Base-by-base conservation (phyloP, 495 filamentous ascomycete species). In the Podospora conica region DNA sequence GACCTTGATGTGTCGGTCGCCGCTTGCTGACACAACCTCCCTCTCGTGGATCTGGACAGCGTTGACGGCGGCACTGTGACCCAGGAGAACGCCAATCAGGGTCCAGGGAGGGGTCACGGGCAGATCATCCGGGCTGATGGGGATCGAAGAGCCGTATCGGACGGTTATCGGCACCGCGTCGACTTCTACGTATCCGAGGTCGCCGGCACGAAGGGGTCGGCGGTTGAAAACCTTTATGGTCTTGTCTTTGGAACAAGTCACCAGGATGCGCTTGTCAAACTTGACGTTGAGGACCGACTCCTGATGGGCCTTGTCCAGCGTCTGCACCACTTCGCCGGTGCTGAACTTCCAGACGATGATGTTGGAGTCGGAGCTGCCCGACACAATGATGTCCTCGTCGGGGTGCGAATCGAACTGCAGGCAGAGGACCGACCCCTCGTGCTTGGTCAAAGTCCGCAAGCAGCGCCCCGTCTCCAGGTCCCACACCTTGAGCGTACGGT, bases 231-330 rank as follows among this genome's bases (percentile, higher is more conserved):
- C 85, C 71, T 96, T 97, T 78, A 99, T 95, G 0, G 90, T 87
- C 71, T 93, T 93, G 76, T 99, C 95, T 73, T 98, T 99, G 61
- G 93, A 97, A 75, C 95, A 97, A 1, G 95, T 99, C 9, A 98
- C 91, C 22, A 99, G 82, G 68, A 92, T 96, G 7, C 90, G 86
- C 66, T 91, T 86, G 70, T 97, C 92, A 73, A 98, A 99, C 68
- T 90, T 87, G 59, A 99, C 87, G 73, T 98, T 98, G n/a, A 99
- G 79, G 1, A 99, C 92, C 0, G 93, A 94, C 75, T 99, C 94
- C 20, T 81, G 76, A 72, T 99, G 95, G 0, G 96, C 96, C 28
- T 85, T 79, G 6, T 77, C 73, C 8, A 98, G 84, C 60, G 85
- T 85, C 69, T 91, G 87, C 20, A 98, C 76, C 58, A 88, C 84